Conservation (phyloP, 2,329 filamentous ascomycete species). For the Venturia carpophila region DNA sequence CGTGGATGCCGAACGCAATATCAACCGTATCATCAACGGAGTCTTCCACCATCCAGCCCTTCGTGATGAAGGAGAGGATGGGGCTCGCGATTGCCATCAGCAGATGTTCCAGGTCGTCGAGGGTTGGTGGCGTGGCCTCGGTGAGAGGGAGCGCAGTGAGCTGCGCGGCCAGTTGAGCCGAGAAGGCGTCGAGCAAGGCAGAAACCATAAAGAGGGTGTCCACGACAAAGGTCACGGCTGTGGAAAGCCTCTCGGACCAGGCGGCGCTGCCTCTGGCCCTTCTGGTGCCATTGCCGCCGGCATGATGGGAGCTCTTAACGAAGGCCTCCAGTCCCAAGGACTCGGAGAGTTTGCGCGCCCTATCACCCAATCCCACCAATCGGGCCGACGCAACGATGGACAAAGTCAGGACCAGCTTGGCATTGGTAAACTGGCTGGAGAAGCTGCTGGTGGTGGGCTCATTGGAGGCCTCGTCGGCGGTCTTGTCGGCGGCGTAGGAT, state of each 20-base stretch:
- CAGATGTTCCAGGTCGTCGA: constrained; percentile 74
- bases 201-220: constrained; percentile 82
- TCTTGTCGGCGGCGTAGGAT: constrained; percentile 50
- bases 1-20: constrained; percentile 59
- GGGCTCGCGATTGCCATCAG: constrained; percentile 60
- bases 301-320: constrained; percentile 29
- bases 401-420: constrained; percentile 20
- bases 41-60: constrained; percentile 86
- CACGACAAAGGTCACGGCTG: constrained; percentile 81
- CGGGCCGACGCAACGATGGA: constrained; percentile 14
- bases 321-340: constrained; percentile 18
- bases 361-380: constrained; percentile 20
- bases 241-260: constrained; percentile 69
- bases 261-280: constrained; percentile 36
- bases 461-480: constrained; percentile 63
- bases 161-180: constrained; percentile 70
- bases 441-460: constrained; percentile 56
- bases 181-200: constrained; percentile 64
- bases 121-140: constrained; percentile 71
- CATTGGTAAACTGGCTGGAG: constrained; percentile 47
- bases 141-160: constrained; percentile 53
- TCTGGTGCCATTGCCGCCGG: constrained; percentile 37
- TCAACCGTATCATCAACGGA: constrained; percentile 70
- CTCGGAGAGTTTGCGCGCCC: constrained; percentile 21
- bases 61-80: constrained; percentile 60